Evolutionary conservation across 176 grass and related monocot species (phyloP).

Genomic region (Hyparrhenia diplandra): DNA sequence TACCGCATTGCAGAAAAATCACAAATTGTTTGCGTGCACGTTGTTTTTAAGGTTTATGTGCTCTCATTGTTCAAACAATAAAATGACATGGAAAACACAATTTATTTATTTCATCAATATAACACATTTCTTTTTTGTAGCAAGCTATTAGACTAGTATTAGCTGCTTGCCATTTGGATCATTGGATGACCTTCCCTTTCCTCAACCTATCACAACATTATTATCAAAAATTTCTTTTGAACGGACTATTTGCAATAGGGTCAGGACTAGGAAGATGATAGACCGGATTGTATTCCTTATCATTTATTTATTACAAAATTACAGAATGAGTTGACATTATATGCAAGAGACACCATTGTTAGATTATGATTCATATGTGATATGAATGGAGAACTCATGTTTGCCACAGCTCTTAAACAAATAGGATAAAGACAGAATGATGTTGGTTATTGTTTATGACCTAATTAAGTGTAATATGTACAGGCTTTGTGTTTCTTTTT

Average conservation of each 20-base stretch:
- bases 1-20: background rate
- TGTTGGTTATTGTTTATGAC: background rate
- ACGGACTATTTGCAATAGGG: background rate
- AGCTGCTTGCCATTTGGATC: background rate
- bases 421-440: background rate
- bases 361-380: background rate
- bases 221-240: background rate
- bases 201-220: background rate
- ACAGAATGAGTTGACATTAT: background rate
- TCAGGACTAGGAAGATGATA: background rate
- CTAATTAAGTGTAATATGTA: background rate
- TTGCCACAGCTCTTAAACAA: background rate
- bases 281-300: background rate
- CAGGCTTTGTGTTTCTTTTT: background rate
- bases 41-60: background rate
- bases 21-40: background rate
- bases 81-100: background rate
- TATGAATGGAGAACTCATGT: background rate
- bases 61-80: conserved; percentile 4
- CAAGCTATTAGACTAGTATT: background rate
- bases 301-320: too few relatives aligned
- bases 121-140: background rate
- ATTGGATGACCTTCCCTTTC: background rate
- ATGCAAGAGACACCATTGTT: background rate
- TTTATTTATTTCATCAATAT: background rate